Evolutionary conservation across 2,329 filamentous ascomycete species (phyloP), one percentile per base, ranked within the genome.

Genomic region (Arthrobotrys entomopaga): DNA sequence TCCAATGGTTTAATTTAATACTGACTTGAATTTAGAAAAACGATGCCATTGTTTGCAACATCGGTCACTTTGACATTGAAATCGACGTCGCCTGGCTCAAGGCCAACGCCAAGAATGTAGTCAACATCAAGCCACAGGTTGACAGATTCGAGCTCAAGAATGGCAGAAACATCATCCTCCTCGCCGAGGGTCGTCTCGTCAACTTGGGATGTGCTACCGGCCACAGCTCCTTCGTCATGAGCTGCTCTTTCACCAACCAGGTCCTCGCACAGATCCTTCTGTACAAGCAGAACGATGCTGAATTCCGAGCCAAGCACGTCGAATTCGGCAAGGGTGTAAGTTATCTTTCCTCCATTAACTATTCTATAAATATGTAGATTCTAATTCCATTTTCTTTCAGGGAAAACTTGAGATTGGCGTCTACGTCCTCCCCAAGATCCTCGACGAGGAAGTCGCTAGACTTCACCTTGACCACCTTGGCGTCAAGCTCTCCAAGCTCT

Each of bases 171-270:
- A 93, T 99, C 87, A 96, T 99, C 85, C 93, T 99, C 81, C 89
- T 99, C 78, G 95, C 95, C 77, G 95, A 98, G 87, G 95, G 95
- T 80, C 94, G 95, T 87, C 91, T 99, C 78, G 95, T 99, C 86
- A 99, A 99, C 90, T 88, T 99, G 80, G 95, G 95, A 84, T 99
- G 95, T 85, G 95, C 95, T 82, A 99, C 95, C 78, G 95, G 95
- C 79, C 95, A 99, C 91, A 97, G 93, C 79, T 98, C 94, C 61
- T 99, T 99, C 85, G 95, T 99, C 87, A 98, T 99, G 95, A 97
- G 93, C 80, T 99, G 95, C 91, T 98, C 94, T 78, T 99, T 99
- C 91, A 96, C 93, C 88, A 99, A 99, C 91, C 95, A 99, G 88
- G 95, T 98, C 81, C 92, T 99, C 83, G 95, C 95, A 79, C 95